Base-by-base conservation (phyloP, 768 basidiomycete genomes). In the Auriscalpium vulgare region DNA sequence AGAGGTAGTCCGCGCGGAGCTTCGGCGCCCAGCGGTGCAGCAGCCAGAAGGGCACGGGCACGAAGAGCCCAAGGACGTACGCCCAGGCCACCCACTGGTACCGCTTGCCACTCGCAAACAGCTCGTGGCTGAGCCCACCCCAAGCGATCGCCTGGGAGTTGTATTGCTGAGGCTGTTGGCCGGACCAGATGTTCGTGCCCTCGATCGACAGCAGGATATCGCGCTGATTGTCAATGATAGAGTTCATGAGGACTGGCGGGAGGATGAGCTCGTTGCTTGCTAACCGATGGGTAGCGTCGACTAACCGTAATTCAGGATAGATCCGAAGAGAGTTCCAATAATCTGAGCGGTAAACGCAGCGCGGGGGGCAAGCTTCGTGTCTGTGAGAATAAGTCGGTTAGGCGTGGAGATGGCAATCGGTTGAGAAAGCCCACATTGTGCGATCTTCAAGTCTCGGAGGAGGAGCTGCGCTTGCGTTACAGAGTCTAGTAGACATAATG, bases 21-120 rank as follows among this genome's bases (percentile, higher is more conserved):
- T 74, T 75, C 1, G 79, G 79, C 69, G 68, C 78, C 55, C 67
- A 71, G 43, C 68, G 67, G 63, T 80, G 69, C 19, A 64, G 56
- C 40, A 81, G 57, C 77, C 77, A 81, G 74, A 81, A 81, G 1
- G 79, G 80, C 40, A 82, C 62, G 3, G 80, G 81, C 2, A 78
- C 72, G 45, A 74, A 65, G 56, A 82, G 74, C 9, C 80, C 80
- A 49, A 79, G 61, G 34, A 77, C 47, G 60, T 78, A 78, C 1
- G 72, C 72, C 70, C 72, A 74, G 1, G 79, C 72, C 40, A 80
- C 78, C 67, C 77, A 77, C 53, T 77, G 71, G 66, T 81, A 81
- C 13, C 60, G 60, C 46, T 59, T 59, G 10, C 58, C 60, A 7
- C 9, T 5, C 14, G 55, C 50, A 49, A 62, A 62, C 46, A 62